phyloP scores from a whole-genome alignment of 2,329 filamentous ascomycete genomes.

The Fusarium staphyleae region DNA sequence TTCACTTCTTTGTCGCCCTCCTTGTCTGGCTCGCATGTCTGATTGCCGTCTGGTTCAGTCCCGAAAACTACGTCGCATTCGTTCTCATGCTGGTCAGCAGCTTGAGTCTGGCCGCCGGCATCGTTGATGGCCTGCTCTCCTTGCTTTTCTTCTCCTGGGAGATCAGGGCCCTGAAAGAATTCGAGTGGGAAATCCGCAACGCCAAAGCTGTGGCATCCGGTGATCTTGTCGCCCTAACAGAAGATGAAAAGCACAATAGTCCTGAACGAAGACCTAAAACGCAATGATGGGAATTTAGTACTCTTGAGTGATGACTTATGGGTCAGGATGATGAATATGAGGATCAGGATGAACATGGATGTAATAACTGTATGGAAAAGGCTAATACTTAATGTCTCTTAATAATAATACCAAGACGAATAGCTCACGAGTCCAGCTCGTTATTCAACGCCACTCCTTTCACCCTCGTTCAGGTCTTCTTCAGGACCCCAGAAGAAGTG shows the following conservation, averaged over 20 bases:
- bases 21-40: slow-evolving; percentile 75
- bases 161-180: slow-evolving; percentile 83
- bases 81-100: slow-evolving; percentile 80
- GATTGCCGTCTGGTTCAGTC: slow-evolving; percentile 86
- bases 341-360: slow-evolving; percentile 26
- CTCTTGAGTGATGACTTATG: slow-evolving; percentile 33
- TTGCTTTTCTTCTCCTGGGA: slow-evolving; percentile 87
- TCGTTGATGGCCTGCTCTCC: slow-evolving; percentile 85
- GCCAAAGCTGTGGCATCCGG: slow-evolving; percentile 58
- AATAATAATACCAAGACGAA: slow-evolving; percentile 34
- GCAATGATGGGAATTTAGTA: slow-evolving; percentile 23
- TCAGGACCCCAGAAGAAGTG: not conserved
- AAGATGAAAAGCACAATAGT: slow-evolving; percentile 22
- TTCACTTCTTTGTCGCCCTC: slow-evolving; percentile 76
- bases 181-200: slow-evolving; percentile 89
- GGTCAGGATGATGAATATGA: slow-evolving; percentile 32
- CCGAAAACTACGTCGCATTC: slow-evolving; percentile 78
- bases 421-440: slow-evolving; percentile 2
- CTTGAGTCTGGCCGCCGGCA: slow-evolving; percentile 76
- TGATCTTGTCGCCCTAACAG: slow-evolving; percentile 32
- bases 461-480: not conserved
- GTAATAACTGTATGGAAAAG: slow-evolving; percentile 16
- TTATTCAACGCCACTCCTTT: not conserved
- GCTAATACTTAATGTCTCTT: slow-evolving; percentile 39
- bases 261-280: slow-evolving; percentile 23